These are phyloP conservation scores for Melaleuca alternifolia DNA, from an alignment of 345 rosid genomes.

Conservation along the genomic window DNA sequence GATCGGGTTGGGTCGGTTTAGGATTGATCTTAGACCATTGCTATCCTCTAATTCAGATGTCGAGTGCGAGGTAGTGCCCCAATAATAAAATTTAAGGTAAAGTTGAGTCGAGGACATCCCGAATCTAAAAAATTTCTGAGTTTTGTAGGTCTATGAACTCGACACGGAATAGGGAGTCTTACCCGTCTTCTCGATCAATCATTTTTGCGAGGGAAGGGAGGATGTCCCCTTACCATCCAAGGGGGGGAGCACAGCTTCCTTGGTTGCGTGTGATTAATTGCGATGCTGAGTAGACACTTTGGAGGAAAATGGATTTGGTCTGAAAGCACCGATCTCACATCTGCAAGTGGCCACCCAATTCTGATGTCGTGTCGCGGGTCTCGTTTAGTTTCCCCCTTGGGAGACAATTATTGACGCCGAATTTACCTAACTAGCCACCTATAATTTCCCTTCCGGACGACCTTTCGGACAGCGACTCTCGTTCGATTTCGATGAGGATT, in stretches of 20 bases:
- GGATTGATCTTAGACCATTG: too few relatives aligned
- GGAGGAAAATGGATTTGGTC: neutral
- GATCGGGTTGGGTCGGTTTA: too few relatives aligned
- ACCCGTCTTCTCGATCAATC: too few relatives aligned
- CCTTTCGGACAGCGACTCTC: neutral
- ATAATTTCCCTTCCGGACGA: neutral
- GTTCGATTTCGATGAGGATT: neutral
- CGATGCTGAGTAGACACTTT: neutral
- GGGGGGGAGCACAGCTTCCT: neutral
- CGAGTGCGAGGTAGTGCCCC: too few relatives aligned
- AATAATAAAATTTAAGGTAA: too few relatives aligned
- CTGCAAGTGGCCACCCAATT: neutral
- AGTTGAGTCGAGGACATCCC: too few relatives aligned
- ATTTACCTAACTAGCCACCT: neutral
- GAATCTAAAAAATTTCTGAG: too few relatives aligned
- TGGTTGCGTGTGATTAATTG: neutral
- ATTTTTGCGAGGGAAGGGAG: neutral
- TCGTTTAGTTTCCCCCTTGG: neutral
- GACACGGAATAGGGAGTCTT: too few relatives aligned
- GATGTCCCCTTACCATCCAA: neutral
- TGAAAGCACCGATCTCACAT: neutral
- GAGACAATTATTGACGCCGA: neutral
- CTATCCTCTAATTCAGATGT: too few relatives aligned
- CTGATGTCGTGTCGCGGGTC: neutral
- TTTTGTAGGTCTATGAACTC: too few relatives aligned